Conservation (phyloP, 495 filamentous ascomycete species). For the Bombardia bombarda region DNA sequence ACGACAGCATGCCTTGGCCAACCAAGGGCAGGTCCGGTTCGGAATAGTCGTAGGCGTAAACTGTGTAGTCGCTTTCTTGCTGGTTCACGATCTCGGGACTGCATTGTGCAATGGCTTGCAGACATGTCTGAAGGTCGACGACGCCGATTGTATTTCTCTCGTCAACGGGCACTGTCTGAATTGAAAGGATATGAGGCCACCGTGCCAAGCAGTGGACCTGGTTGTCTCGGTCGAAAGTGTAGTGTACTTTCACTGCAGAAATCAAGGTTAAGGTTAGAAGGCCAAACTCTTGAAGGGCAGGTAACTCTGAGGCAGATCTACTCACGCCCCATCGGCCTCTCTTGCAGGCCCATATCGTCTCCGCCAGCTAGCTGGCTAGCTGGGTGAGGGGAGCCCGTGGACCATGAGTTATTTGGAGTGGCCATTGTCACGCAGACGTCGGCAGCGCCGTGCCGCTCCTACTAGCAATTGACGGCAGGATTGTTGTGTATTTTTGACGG, state of each 20-base stretch:
- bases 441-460: constrained; percentile 8
- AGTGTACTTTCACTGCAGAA: constrained; percentile 86
- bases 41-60: constrained; percentile 96
- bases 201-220: constrained; percentile 89
- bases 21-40: constrained; percentile 89
- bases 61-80: constrained; percentile 82
- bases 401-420: constrained; percentile 18
- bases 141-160: constrained; percentile 68
- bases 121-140: constrained; percentile 82
- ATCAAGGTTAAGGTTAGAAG: no score
- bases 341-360: constrained; percentile 36
- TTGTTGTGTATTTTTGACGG: neutral
- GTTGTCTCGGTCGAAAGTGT: constrained; percentile 87
- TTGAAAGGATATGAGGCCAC: constrained; percentile 70
- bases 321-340: constrained; percentile 46
- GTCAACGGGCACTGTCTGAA: constrained; percentile 74
- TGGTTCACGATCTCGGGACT: constrained; percentile 85
- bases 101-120: constrained; percentile 67
- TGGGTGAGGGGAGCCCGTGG: constrained; percentile 16
- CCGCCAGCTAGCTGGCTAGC: constrained; percentile 37
- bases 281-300: no score
- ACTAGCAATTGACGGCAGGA: constrained; percentile 11
- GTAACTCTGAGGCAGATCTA: no score
- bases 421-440: constrained; percentile 16
- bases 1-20: constrained; percentile 92